A percentile compares a stretch with the other conserved stretches of the same genome.
Evolutionary conservation across 805 yeast species (phyloP).

Genomic region (Crinitomyces ghanaensis): DNA sequence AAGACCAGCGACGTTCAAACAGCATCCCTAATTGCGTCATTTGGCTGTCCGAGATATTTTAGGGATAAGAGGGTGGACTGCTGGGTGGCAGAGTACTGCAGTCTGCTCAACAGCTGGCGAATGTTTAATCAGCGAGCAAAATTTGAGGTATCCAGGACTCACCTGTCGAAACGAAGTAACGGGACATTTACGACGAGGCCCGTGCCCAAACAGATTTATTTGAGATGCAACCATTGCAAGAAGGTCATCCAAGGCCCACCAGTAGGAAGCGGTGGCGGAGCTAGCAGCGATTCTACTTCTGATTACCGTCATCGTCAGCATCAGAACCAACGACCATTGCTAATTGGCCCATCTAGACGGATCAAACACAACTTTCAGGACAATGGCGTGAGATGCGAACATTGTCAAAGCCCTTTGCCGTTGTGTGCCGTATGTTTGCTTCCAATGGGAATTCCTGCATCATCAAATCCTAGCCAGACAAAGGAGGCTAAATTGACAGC

Average conservation of each 20-base stretch:
- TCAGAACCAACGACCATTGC: constrained; percentile 1
- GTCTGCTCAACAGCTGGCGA: constrained; percentile 67
- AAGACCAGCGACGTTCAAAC: constrained; percentile 87
- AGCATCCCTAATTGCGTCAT: constrained; percentile 69
- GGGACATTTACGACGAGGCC: constrained; percentile 40
- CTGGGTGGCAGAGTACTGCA: constrained; percentile 63
- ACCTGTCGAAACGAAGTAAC: constrained; percentile 41
- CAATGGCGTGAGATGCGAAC: constrained; percentile 42
- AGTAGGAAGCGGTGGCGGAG: background rate
- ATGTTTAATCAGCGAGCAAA: constrained; percentile 67
- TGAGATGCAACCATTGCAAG: constrained; percentile 77
- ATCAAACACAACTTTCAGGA: background rate
- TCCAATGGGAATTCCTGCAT: constrained; percentile 47
- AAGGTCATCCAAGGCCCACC: constrained; percentile 29
- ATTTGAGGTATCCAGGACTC: constrained; percentile 70
- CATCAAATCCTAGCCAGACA: constrained; percentile 3
- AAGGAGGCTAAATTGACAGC: constrained; percentile 23
- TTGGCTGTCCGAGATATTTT: constrained; percentile 77
- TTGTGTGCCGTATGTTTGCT: constrained; percentile 82
- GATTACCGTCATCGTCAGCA: no score
- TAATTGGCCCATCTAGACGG: constrained; percentile 1
- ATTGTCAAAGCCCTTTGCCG: constrained; percentile 81
- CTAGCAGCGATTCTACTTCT: constrained; percentile 1
- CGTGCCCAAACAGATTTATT: constrained; percentile 60
- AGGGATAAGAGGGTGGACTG: constrained; percentile 56